A percentile compares a stretch with the other conserved stretches of the same genome.
phyloP scores from a whole-genome alignment of 2,329 filamentous ascomycete species.

The Colletotrichum chrysophilum region DNA sequence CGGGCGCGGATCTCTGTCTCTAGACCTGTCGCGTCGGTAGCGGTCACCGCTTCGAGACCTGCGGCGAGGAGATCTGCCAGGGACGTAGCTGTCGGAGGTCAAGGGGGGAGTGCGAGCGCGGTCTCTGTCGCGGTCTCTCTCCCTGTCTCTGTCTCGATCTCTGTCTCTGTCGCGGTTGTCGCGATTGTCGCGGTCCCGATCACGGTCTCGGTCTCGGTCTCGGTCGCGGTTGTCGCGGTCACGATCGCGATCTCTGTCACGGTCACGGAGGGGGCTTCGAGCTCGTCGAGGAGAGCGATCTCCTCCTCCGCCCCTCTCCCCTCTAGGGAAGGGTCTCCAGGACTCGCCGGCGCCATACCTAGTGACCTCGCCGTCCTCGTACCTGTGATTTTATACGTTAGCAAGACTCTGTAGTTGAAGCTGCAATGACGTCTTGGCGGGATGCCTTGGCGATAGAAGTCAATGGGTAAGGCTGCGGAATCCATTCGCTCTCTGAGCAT shows the following conservation, averaged over 20 bases:
- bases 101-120: conserved; percentile 37
- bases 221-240: conserved; percentile 38
- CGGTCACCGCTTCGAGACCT: conserved; percentile 47
- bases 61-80: conserved; percentile 47
- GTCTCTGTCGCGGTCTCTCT: conserved; percentile 14
- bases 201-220: conserved; percentile 25
- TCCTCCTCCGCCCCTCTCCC: conserved; percentile 5
- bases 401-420: neutral
- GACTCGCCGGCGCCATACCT: conserved; percentile 67
- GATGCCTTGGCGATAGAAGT: neutral
- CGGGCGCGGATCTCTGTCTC: conserved; percentile 25
- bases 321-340: conserved; percentile 61
- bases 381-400: conserved; percentile 41
- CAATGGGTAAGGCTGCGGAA: neutral
- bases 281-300: conserved; percentile 49
- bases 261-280: conserved; percentile 29
- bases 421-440: neutral
- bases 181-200: conserved; percentile 21
- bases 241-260: conserved; percentile 23
- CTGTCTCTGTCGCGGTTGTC: conserved; percentile 42
- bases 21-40: conserved; percentile 46
- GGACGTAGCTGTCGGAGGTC: conserved; percentile 51
- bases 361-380: conserved; percentile 67
- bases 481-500: neutral
- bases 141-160: conserved; percentile 21